Evolutionary conservation across 306 rosid species (phyloP).

Genomic region (Trifolium fragiferum): DNA sequence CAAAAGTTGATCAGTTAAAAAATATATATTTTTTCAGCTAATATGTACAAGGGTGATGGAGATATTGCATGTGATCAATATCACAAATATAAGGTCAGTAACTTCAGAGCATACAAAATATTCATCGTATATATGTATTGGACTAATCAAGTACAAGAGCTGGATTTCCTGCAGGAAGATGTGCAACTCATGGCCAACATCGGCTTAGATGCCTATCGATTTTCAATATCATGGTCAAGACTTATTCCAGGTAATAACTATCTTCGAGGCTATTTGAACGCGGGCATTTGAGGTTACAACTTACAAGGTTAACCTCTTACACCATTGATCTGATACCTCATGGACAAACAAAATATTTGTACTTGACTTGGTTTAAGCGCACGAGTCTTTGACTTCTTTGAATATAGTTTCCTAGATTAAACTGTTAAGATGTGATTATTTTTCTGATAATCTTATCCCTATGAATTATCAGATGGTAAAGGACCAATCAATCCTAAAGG

Average conservation of each 20-base stretch:
- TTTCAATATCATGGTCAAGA: conserved; percentile 56
- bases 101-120: background rate
- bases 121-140: background rate
- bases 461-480: conserved; percentile 75
- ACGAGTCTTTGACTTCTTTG: background rate
- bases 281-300: background rate
- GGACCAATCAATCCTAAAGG: conserved; percentile 75
- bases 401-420: conserved; percentile 19
- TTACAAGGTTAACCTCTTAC: background rate
- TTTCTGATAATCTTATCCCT: conserved; percentile 32
- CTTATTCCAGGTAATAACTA: conserved; percentile 37
- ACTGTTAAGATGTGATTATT: background rate
- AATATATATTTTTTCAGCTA: conserved; percentile 14
- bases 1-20: background rate
- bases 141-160: background rate
- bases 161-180: conserved; percentile 45
- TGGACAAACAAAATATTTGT: background rate
- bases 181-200: conserved; percentile 45
- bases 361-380: background rate
- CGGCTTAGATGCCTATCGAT: conserved; percentile 47
- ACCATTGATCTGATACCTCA: background rate
- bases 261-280: background rate
- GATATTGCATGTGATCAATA: conserved; percentile 42
- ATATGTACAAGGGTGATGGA: conserved; percentile 39
- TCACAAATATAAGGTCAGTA: conserved; percentile 48